Conservation (phyloP, 768 basidiomycete genomes). For the Nidularia pulvinata region DNA sequence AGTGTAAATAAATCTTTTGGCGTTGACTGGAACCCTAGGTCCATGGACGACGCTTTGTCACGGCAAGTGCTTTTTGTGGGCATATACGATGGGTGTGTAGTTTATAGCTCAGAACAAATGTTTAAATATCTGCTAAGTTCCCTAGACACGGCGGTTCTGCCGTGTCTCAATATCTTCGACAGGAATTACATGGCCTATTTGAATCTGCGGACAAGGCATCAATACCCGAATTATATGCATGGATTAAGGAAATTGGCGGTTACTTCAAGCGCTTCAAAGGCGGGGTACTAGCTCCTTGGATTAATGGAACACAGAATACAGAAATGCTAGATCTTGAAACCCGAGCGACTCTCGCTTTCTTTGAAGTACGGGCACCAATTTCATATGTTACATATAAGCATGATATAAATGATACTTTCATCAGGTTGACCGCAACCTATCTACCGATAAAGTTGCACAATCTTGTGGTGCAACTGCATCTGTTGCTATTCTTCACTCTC, state of each 20-base stretch:
- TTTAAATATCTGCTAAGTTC: slow-evolving; percentile 7
- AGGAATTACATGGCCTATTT: slow-evolving; percentile 84
- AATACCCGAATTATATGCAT: slow-evolving; percentile 74
- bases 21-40: slow-evolving; percentile 72
- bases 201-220: slow-evolving; percentile 73
- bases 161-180: slow-evolving; percentile 82
- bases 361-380: slow-evolving; percentile 57
- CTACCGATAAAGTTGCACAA: slow-evolving; percentile 67
- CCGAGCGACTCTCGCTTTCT: slow-evolving; percentile 84
- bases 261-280: slow-evolving; percentile 92
- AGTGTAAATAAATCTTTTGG: slow-evolving; percentile 62
- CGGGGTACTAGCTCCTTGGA: slow-evolving; percentile 76
- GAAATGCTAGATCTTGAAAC: slow-evolving; percentile 75
- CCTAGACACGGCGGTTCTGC: slow-evolving; percentile 90
- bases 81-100: slow-evolving; percentile 84
- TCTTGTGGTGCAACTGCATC: slow-evolving; percentile 91
- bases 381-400: slow-evolving; percentile 1
- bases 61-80: slow-evolving; percentile 85
- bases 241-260: slow-evolving; percentile 81
- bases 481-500: slow-evolving; percentile 86
- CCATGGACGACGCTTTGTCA: slow-evolving; percentile 52
- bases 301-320: slow-evolving; percentile 26
- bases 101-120: too few species aligned
- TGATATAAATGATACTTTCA: too few species aligned
- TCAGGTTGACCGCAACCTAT: slow-evolving; percentile 77